Percentiles rank a stretch among this genome's conserved stretches.
These are phyloP conservation scores for Penicillium nordicum DNA, from an alignment of 2,329 filamentous ascomycete genomes.

Conservation along the genomic window DNA sequence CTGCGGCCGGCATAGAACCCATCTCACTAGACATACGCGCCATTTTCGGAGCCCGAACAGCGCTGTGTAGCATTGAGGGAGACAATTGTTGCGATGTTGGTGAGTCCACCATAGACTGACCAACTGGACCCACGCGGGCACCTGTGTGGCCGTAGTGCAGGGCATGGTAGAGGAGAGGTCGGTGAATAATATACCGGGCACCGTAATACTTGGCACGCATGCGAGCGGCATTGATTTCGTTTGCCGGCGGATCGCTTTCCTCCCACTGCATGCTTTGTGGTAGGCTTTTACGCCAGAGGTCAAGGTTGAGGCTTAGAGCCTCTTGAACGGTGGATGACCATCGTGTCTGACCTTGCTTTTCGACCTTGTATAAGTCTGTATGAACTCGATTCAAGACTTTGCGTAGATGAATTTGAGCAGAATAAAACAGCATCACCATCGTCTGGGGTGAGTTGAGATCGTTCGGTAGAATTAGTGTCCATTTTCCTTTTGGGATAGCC, in stretches of 20 bases:
- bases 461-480: conserved; percentile 32
- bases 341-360: conserved; percentile 32
- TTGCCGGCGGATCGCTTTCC: conserved; percentile 67
- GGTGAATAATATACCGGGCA: conserved; percentile 81
- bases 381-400: conserved; percentile 57
- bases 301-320: conserved; percentile 47
- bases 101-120: conserved; percentile 27
- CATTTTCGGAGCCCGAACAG: conserved; percentile 27
- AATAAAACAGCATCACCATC: conserved; percentile 56
- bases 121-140: conserved; percentile 31
- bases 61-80: conserved; percentile 31
- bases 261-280: conserved; percentile 57
- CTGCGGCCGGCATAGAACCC: conserved; percentile 25
- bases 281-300: conserved; percentile 53
- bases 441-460: conserved; percentile 34
- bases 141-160: conserved; percentile 48
- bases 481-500: conserved; percentile 37
- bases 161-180: conserved; percentile 67
- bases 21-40: conserved; percentile 34
- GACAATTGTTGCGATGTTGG: conserved; percentile 39
- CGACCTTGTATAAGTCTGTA: conserved; percentile 51
- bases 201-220: conserved; percentile 94
- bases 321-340: conserved; percentile 42
- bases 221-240: conserved; percentile 75
- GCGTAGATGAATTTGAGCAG: conserved; percentile 59